Base-by-base conservation (phyloP, 129 eudicot species). In the Tanacetum coccineum region DNA sequence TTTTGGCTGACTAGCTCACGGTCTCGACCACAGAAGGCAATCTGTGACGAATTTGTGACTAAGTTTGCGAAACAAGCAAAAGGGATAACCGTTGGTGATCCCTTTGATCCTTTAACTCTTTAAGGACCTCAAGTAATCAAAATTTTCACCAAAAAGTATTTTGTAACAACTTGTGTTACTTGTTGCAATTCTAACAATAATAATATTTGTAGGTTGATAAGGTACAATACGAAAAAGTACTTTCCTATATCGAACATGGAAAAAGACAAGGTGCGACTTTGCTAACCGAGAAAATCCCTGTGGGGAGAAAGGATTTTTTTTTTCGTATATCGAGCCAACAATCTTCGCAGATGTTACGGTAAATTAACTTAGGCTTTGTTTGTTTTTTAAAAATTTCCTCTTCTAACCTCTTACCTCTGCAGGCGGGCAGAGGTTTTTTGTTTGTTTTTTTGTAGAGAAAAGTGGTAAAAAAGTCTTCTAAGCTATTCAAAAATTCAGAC, bases 61-160 rank as follows among this genome's bases (percentile, higher is more conserved):
- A 81, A 80, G 66, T 68, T 91, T 63, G 81, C 56, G 9, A 80
- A 69, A 62, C 71, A 79, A 51, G 71, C 80, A 3, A 91, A 87
- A 65, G 26, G 76, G 51, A 76, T 86, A 81, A 86, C 73, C 1
- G 88, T 87, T 67, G 97, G 97, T 0, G 95, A 89, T 30, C 95
- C 91, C 51, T 89, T 86, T 70, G 85, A 89, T 71, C 91, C 85
- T 7, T 74, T 76, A 36, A 79, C 83, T 64, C 85, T 46, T 69
- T 91, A 89, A 39, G 97, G 97, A 50, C 97, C 97, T 11, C 97
- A 89, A 68, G 97, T 85, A 76, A 30, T 21, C 17, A 6, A n/a
- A 45, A n/a, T 13, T 22, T n/a, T n/a, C n/a, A n/a, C n/a, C n/a
- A n/a, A n/a, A n/a, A n/a, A n/a, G n/a, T n/a, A n/a, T n/a, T 28